Conservation (phyloP, 2,329 filamentous ascomycete genomes). For the Ascochyta clinopodiicola region DNA sequence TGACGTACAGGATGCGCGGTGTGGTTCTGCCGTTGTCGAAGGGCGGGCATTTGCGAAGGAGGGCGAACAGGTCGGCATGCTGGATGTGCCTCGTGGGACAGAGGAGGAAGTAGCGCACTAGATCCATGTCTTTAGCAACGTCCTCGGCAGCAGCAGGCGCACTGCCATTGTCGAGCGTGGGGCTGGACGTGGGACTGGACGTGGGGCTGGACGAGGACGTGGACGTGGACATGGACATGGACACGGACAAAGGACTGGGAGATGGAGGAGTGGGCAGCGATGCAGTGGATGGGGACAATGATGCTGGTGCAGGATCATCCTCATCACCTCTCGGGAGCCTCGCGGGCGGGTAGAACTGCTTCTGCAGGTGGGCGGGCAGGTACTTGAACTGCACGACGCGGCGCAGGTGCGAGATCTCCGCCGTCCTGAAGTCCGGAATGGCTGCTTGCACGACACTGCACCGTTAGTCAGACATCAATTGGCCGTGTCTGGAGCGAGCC, state of each 20-base stretch:
- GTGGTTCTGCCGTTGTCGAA: constrained; percentile 50
- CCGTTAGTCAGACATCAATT: constrained; percentile 27
- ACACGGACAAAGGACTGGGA: background rate
- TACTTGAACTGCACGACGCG: constrained; percentile 76
- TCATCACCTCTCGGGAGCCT: constrained; percentile 45
- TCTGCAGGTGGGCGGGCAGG: constrained; percentile 67
- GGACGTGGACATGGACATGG: no score
- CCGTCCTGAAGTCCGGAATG: constrained; percentile 51
- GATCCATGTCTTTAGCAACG: constrained; percentile 39
- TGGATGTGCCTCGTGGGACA: constrained; percentile 60
- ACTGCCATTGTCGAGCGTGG: constrained; percentile 12
- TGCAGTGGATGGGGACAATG: constrained; percentile 35
- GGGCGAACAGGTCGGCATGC: constrained; percentile 55
- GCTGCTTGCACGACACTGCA: constrained; percentile 55
- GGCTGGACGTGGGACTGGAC: constrained; percentile 1
- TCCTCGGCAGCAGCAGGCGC: constrained; percentile 22
- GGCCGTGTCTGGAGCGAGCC: constrained; percentile 17
- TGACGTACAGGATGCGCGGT: constrained; percentile 65
- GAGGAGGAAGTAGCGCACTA: constrained; percentile 58
- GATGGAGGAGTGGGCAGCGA: constrained; percentile 17
- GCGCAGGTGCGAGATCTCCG: constrained; percentile 67
- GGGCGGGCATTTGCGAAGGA: constrained; percentile 45
- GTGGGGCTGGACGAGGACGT: no score
- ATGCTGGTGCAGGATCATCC: constrained; percentile 38
- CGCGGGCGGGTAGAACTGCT: constrained; percentile 41